Evolutionary conservation across 805 yeast genomes (phyloP).

Genomic region (Saturnispora dispora): DNA sequence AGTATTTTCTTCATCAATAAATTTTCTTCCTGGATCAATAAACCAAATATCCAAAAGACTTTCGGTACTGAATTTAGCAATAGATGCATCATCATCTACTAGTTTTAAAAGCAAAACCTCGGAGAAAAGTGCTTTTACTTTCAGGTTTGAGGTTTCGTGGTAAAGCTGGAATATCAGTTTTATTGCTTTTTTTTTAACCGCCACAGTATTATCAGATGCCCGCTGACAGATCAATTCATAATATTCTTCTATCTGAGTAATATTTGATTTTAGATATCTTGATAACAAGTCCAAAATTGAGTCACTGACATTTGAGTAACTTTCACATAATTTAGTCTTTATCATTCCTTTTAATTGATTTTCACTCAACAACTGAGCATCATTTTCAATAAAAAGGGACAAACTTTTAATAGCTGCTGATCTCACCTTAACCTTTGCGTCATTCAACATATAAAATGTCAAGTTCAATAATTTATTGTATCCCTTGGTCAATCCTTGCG

Average conservation of each 20-base stretch:
- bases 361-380: constrained; percentile 40
- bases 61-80: constrained; percentile 34
- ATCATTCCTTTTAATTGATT: constrained; percentile 46
- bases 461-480: constrained; percentile 48
- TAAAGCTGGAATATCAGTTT: constrained; percentile 43
- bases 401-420: constrained; percentile 60
- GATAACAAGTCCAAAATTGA: constrained; percentile 64
- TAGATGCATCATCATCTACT: constrained; percentile 63
- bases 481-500: constrained; percentile 28
- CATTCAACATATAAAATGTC: constrained; percentile 39
- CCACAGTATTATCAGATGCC: constrained; percentile 49
- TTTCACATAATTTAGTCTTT: constrained; percentile 42
- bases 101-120: constrained; percentile 44
- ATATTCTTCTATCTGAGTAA: constrained; percentile 39
- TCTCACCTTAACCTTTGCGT: constrained; percentile 42
- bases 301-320: constrained; percentile 66
- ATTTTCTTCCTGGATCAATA: background rate
- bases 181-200: constrained; percentile 56
- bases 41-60: constrained; percentile 34
- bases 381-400: constrained; percentile 43
- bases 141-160: constrained; percentile 22
- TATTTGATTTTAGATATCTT: constrained; percentile 35
- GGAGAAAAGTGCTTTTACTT: constrained; percentile 34
- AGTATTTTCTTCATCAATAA: background rate
- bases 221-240: constrained; percentile 41